phyloP scores from a whole-genome alignment of 75 land plant species.

The Isoetes taiwanensis region DNA sequence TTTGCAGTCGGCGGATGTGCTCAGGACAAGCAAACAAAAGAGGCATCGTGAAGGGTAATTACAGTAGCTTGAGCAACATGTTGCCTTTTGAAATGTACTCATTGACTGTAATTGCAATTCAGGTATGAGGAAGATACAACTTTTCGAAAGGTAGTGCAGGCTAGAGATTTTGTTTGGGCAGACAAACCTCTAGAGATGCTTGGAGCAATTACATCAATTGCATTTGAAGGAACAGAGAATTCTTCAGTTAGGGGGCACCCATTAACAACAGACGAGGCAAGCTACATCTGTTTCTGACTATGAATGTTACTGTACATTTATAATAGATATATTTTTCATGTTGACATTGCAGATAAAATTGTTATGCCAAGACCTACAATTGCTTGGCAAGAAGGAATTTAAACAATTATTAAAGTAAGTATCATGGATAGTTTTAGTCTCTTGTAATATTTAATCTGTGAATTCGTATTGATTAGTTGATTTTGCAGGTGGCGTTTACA shows the following conservation, averaged over 20 bases:
- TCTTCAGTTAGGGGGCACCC: slow-evolving; percentile 46
- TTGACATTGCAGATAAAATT: slow-evolving; percentile 48
- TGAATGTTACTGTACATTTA: neutral
- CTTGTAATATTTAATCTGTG: neutral
- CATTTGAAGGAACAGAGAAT: slow-evolving; percentile 59
- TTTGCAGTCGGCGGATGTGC: slow-evolving; percentile 66
- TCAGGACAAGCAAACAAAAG: slow-evolving; percentile 71
- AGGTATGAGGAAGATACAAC: slow-evolving; percentile 68
- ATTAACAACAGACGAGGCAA: slow-evolving; percentile 84
- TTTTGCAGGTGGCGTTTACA: slow-evolving; percentile 62
- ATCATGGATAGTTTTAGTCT: neutral
- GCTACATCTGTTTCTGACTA: neutral
- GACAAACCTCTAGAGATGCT: slow-evolving; percentile 74
- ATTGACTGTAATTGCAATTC: neutral
- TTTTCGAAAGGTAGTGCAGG: slow-evolving; percentile 40
- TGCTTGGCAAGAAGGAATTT: slow-evolving; percentile 80
- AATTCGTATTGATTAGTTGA: neutral
- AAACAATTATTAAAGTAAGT: slow-evolving; percentile 80
- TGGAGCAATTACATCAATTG: slow-evolving; percentile 65
- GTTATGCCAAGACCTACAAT: slow-evolving; percentile 76
- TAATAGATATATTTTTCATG: neutral
- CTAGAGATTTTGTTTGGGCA: slow-evolving; percentile 75
- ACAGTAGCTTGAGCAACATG: too few relatives aligned
- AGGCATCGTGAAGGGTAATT: slow-evolving; percentile 94
- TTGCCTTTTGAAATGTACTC: neutral